Conservation (phyloP, 768 basidiomycete genomes). For the Suillus subaureus region DNA sequence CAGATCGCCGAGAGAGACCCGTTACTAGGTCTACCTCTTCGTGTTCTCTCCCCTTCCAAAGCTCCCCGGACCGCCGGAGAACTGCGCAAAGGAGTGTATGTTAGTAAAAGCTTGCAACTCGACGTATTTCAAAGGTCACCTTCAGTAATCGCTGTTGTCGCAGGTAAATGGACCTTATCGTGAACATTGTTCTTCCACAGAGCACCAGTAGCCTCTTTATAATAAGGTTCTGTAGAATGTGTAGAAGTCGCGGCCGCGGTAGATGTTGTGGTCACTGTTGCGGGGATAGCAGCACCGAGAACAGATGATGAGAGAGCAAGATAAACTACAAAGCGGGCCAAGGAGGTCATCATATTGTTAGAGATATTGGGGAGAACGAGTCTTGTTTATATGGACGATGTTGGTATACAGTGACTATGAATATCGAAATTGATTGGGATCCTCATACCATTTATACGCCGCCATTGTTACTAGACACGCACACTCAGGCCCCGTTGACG, state of each 20-base stretch:
- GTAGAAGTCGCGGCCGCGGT: background rate
- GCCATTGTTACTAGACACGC: background rate
- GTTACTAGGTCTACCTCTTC: background rate
- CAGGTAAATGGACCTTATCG: slow-evolving; percentile 17
- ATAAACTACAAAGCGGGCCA: background rate
- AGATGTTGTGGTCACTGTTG: background rate
- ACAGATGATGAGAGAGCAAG: background rate
- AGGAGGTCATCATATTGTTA: slow-evolving; percentile 3
- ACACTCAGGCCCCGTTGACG: slow-evolving; percentile 2
- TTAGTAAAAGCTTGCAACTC: background rate
- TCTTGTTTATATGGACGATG: background rate
- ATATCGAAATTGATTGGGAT: background rate
- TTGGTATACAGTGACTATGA: background rate
- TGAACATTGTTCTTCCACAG: slow-evolving; percentile 25
- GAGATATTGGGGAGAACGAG: too few relatives aligned
- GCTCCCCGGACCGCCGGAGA: background rate
- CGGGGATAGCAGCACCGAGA: background rate
- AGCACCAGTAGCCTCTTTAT: slow-evolving; percentile 9
- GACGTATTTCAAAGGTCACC: background rate
- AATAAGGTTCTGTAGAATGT: background rate
- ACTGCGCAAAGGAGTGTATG: background rate
- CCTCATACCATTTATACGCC: slow-evolving; percentile 4
- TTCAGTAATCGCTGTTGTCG: background rate
- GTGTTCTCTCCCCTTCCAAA: background rate
- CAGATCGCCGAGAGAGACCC: background rate